Evolutionary conservation across 257 asterid species (phyloP).

Genomic region (Lycium barbarum): DNA sequence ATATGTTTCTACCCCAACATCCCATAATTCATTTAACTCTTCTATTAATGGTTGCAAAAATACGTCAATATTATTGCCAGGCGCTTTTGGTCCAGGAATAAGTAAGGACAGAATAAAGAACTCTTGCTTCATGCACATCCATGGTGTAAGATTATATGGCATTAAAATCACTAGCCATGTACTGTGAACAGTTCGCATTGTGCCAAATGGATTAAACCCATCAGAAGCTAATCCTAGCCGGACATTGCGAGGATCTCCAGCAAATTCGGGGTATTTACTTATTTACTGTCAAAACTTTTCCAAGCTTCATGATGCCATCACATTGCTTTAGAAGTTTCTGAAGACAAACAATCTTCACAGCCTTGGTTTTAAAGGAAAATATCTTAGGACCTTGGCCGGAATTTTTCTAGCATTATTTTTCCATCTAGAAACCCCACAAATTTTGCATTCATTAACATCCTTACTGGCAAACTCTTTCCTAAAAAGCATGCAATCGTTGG

Average conservation of each 20-base stretch:
- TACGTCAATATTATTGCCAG: background rate
- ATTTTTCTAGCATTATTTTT: too few species aligned
- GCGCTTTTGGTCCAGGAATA: background rate
- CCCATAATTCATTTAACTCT: background rate
- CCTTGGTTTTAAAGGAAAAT: slow-evolving; percentile 24
- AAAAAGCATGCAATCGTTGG: background rate
- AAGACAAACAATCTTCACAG: background rate
- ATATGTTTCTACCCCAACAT: too few species aligned
- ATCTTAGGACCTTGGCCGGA: background rate
- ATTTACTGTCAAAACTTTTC: background rate
- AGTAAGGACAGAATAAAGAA: background rate
- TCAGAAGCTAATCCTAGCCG: background rate
- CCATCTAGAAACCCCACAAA: background rate
- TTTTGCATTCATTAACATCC: background rate
- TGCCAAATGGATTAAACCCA: too few species aligned
- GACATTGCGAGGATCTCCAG: too few species aligned
- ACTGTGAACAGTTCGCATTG: background rate
- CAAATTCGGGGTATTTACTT: background rate
- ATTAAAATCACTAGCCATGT: background rate
- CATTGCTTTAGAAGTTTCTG: background rate
- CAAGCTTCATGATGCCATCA: background rate
- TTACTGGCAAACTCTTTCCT: background rate
- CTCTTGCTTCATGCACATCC: background rate
- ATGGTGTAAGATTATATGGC: background rate
- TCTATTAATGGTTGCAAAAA: slow-evolving; percentile 27